A percentile compares a stretch with the other conserved stretches of the same genome.
Conservation (phyloP, 2,329 filamentous ascomycete genomes). For the Alternaria brassicae region DNA sequence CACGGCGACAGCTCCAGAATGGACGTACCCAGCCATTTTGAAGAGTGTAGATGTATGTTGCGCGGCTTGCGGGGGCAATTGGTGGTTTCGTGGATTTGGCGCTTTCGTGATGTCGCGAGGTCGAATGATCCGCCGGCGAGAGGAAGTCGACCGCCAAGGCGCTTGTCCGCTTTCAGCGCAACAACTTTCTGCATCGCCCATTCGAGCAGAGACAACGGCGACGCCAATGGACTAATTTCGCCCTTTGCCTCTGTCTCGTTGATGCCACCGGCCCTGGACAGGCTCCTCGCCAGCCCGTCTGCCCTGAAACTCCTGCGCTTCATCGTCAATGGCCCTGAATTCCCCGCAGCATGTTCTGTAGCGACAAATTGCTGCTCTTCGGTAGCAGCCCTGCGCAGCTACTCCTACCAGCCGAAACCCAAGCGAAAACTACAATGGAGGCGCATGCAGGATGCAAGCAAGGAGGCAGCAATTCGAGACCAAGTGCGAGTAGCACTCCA, state of each 20-base stretch:
- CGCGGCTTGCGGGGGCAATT: slow-evolving; percentile 42
- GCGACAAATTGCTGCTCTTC: slow-evolving; percentile 25
- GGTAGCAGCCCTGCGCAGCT: slow-evolving; percentile 20
- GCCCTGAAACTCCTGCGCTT: slow-evolving; percentile 50
- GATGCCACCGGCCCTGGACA: slow-evolving; percentile 56
- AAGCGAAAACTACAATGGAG: slow-evolving; percentile 19
- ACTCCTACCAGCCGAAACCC: slow-evolving; percentile 14
- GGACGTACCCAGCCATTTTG: slow-evolving; percentile 54
- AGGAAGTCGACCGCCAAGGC: slow-evolving; percentile 25
- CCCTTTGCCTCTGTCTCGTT: slow-evolving; percentile 30
- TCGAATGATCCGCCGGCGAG: slow-evolving; percentile 38
- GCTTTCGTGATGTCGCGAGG: slow-evolving; percentile 35
- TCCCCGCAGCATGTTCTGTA: slow-evolving; percentile 27
- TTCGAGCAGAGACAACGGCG: slow-evolving; percentile 8
- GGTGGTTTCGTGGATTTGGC: slow-evolving; percentile 39
- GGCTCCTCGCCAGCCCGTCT: slow-evolving; percentile 56
- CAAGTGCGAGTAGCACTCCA: slow-evolving; percentile 17
- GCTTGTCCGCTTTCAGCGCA: slow-evolving; percentile 26
- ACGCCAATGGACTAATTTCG: slow-evolving; percentile 33
- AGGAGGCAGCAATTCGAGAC: slow-evolving; percentile 12
- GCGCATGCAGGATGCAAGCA: slow-evolving; percentile 20
- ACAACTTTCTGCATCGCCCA: slow-evolving; percentile 17
- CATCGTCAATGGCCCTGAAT: slow-evolving; percentile 37
- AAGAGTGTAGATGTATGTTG: slow-evolving; percentile 46
- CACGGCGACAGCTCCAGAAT: slow-evolving; percentile 21